Evolutionary conservation across 2,329 filamentous ascomycete species (phyloP).

Genomic region (Fusarium sororula): DNA sequence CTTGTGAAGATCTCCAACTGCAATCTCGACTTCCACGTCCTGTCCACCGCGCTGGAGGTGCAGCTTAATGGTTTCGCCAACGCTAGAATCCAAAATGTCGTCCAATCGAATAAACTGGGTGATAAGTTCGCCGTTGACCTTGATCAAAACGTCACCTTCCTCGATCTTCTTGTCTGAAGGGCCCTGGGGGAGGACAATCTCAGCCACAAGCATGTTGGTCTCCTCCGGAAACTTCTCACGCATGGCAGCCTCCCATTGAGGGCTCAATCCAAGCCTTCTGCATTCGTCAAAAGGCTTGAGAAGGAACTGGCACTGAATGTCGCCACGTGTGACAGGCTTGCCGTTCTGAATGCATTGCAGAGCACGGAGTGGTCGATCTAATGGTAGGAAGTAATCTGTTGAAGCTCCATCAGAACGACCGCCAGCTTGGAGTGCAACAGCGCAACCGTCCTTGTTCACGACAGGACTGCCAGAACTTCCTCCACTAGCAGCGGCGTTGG

Average conservation of each 20-base stretch:
- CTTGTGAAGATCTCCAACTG: slow-evolving; percentile 87
- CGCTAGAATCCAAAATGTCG: slow-evolving; percentile 88
- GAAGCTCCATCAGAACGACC: slow-evolving; percentile 93
- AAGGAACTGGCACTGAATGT: slow-evolving; percentile 98
- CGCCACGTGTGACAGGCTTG: slow-evolving; percentile 82
- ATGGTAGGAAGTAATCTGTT: slow-evolving; percentile 95
- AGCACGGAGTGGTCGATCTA: slow-evolving; percentile 89
- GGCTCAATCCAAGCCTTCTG: slow-evolving; percentile 82
- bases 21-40: slow-evolving; percentile 84
- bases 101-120: slow-evolving; percentile 94
- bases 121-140: slow-evolving; percentile 91
- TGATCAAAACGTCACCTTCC: slow-evolving; percentile 92
- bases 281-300: slow-evolving; percentile 98
- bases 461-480: slow-evolving; percentile 98
- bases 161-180: slow-evolving; percentile 88
- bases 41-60: slow-evolving; percentile 89
- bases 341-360: slow-evolving; percentile 84
- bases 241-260: slow-evolving; percentile 86
- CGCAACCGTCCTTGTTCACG: slow-evolving; percentile 92
- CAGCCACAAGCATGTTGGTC: slow-evolving; percentile 95
- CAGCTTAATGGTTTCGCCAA: slow-evolving; percentile 79
- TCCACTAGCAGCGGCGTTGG: slow-evolving; percentile 94
- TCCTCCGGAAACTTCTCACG: slow-evolving; percentile 88
- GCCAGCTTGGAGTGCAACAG: slow-evolving; percentile 92
- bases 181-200: slow-evolving; percentile 91